Evolutionary conservation across 148 eudicot species (phyloP), one percentile per base, ranked within the genome.

Genomic region (Pharnaceum exiguum): DNA sequence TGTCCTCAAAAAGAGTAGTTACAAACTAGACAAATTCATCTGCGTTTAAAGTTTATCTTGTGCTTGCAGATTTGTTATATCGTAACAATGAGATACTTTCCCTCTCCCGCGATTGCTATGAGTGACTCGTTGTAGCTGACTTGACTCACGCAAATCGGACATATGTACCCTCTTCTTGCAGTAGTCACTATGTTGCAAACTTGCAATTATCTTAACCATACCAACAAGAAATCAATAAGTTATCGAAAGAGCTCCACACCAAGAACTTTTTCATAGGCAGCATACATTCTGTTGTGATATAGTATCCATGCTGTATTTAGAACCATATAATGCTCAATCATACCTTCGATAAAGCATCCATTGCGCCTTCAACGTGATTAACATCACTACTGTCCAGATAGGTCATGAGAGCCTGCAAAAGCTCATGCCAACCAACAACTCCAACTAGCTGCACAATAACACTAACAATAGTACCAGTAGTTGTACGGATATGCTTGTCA

Each of bases 281-380:
- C 10, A 10, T 40, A 5, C 18, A 40, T 5, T 21, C 7, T 42
- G 19, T 38, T 38, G 42, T 11, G 15, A 38, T 11, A 40, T 15
- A 40, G n/a, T 40, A 15, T 40, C 45, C 19, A 23, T 42, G 22
- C 46, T 4, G 22, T 32, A 37, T 52, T 28, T 5, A 12, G 45
- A 8, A 46, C 19, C 48, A 45, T 7, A 9, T 23, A 18, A n/a
- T 21, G 30, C 32, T 24, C 31, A 36, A n/a, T 5, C 43, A 26
- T 78, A 86, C 99, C 96, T 93, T 93, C 35, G 99, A 88, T 72
- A 93, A 74, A 73, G 99, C 99, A 86, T 93, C 99, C 99, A 93
- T 89, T 46, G 95, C 99, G 71, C 99, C 99, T 83, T 93, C 99
- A 79, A 86, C 83, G 51, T 81, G 95, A 80, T 80, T 83, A 26